Evolutionary conservation across 2,329 filamentous ascomycete species (phyloP).

Genomic region (Apiospora sp.): DNA sequence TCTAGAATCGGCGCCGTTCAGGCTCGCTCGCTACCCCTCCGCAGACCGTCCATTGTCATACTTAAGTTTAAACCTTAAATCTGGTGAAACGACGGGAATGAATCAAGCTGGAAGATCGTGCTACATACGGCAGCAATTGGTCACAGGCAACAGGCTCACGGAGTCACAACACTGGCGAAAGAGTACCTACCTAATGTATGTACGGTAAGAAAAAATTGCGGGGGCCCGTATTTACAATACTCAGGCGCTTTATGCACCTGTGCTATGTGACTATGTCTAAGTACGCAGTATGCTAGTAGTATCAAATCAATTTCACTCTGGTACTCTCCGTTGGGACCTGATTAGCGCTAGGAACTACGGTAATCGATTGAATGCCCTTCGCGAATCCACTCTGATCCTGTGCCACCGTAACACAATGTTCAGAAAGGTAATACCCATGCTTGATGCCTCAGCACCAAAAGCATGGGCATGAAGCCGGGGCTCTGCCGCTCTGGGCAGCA

Average conservation of each 20-base stretch:
- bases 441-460: too few species aligned
- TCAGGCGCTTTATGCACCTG: too few species aligned
- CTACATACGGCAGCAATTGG: not conserved
- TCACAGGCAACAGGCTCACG: too few species aligned
- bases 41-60: not conserved
- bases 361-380: not conserved
- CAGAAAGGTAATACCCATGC: too few species aligned
- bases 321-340: not conserved
- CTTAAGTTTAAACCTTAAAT: not conserved
- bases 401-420: not conserved
- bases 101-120: not conserved
- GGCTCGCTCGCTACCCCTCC: not conserved
- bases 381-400: not conserved
- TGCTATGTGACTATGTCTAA: too few species aligned
- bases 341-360: not conserved
- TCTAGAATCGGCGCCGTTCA: not conserved
- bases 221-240: too few species aligned
- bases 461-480: too few species aligned
- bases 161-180: too few species aligned
- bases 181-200: too few species aligned
- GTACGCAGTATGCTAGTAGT: too few species aligned
- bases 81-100: slow-evolving; percentile 2
- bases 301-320: too few species aligned
- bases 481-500: not conserved
- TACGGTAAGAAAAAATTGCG: too few species aligned